These are phyloP conservation scores for Prunus armeniaca DNA, from an alignment of 306 rosid species.

Conservation along the genomic window DNA sequence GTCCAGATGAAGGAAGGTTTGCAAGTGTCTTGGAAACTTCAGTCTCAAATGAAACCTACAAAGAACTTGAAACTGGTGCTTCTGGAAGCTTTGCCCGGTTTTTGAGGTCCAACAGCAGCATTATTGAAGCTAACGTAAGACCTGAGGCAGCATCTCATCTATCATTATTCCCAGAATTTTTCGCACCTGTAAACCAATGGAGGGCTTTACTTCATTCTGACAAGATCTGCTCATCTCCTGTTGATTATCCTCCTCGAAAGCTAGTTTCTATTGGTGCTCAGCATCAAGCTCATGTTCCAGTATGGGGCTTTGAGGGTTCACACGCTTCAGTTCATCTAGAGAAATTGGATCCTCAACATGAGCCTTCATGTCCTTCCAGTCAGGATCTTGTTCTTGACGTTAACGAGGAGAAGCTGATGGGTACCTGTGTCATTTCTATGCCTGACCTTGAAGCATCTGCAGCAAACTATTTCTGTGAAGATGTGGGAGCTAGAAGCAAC, in stretches of 20 bases:
- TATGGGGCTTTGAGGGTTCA: slow-evolving; percentile 24
- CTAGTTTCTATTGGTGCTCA: slow-evolving; percentile 36
- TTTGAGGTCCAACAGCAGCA: slow-evolving; percentile 25
- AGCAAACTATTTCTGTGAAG: slow-evolving; percentile 5
- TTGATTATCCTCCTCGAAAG: slow-evolving; percentile 23
- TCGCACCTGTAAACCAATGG: slow-evolving; percentile 21
- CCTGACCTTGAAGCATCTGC: slow-evolving; percentile 24
- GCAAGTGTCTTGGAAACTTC: slow-evolving; percentile 15
- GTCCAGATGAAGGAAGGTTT: slow-evolving; percentile 18
- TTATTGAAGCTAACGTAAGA: slow-evolving; percentile 18
- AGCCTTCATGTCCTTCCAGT: background rate
- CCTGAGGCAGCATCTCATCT: slow-evolving; percentile 31
- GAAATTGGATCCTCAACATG: background rate
- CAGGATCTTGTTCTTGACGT: background rate
- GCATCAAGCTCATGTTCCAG: slow-evolving; percentile 37
- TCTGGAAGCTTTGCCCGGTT: slow-evolving; percentile 19
- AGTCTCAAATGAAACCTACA: slow-evolving; percentile 6
- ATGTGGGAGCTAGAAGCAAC: slow-evolving; percentile 12
- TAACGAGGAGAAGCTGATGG: slow-evolving; percentile 25
- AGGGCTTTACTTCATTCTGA: slow-evolving; percentile 25
- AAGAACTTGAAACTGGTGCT: slow-evolving; percentile 14
- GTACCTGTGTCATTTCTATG: slow-evolving; percentile 29
- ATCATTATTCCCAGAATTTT: slow-evolving; percentile 36
- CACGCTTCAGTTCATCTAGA: slow-evolving; percentile 16
- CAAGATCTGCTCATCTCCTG: slow-evolving; percentile 18